Percentiles rank a stretch among this genome's conserved stretches.
These are phyloP conservation scores for Striga hermonthica DNA, from an alignment of 305 asterid species.

Conservation along the genomic window DNA sequence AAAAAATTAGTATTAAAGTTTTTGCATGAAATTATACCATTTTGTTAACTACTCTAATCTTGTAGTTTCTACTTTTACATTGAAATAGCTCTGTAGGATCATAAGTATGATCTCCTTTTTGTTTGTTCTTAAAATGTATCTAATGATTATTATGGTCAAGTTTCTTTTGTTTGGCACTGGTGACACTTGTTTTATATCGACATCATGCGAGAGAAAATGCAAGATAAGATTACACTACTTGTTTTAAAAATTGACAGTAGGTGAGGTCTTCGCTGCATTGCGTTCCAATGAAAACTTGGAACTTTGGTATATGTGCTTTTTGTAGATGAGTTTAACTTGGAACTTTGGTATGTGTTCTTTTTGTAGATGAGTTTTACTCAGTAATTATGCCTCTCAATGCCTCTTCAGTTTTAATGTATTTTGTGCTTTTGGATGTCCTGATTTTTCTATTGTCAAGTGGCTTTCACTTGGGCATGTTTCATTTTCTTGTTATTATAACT, in stretches of 20 bases:
- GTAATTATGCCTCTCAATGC: conserved; percentile 8
- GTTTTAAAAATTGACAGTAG: background rate
- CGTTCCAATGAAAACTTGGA: background rate
- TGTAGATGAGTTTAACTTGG: conserved; percentile 7
- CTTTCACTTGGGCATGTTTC: conserved; percentile 24
- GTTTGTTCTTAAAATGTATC: background rate
- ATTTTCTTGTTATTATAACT: conserved; percentile 7
- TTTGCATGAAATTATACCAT: background rate
- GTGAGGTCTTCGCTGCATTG: background rate
- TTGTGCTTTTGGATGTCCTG: conserved; percentile 13
- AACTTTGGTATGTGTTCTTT: conserved; percentile 10
- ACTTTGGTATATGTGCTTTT: background rate
- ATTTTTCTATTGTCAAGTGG: conserved; percentile 18
- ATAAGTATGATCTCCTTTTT: background rate
- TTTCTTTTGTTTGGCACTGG: background rate
- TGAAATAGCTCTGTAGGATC: conserved; percentile 13
- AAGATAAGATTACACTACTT: background rate
- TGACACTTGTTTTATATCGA: background rate
- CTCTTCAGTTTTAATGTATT: conserved; percentile 10
- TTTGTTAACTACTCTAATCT: conserved; percentile 2
- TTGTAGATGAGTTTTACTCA: conserved; percentile 18
- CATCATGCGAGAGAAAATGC: background rate
- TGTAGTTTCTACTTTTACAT: background rate
- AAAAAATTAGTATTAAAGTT: background rate
- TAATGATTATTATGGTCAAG: background rate